These are phyloP conservation scores for Wickerhamomyces rabaulensis DNA, from an alignment of 805 yeast species.

Conservation along the genomic window DNA sequence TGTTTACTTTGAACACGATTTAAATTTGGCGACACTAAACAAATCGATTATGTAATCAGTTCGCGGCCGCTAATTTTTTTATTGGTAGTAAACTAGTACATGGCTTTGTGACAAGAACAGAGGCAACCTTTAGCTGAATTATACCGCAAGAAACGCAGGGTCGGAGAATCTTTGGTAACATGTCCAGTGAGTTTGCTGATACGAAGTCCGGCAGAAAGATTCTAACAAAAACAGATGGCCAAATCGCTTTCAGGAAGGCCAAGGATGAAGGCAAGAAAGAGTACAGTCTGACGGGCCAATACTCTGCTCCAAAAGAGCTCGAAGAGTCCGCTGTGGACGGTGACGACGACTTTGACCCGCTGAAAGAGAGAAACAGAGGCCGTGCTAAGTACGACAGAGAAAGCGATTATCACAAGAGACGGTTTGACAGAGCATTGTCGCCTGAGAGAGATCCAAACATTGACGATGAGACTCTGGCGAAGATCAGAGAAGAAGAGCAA, in stretches of 20 bases:
- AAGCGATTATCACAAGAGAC: slow-evolving; percentile 42
- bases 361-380: slow-evolving; percentile 20
- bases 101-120: no score
- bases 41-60: neutral
- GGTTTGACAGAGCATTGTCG: slow-evolving; percentile 27
- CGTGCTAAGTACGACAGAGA: slow-evolving; percentile 33
- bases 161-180: neutral
- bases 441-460: slow-evolving; percentile 26
- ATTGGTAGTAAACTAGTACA: no score
- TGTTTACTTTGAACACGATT: neutral
- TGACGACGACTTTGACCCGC: slow-evolving; percentile 26
- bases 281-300: slow-evolving; percentile 31
- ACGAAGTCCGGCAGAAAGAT: neutral
- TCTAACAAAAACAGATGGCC: neutral
- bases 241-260: neutral
- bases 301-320: slow-evolving; percentile 34
- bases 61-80: no score
- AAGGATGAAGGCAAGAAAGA: neutral
- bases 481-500: slow-evolving; percentile 34
- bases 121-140: no score
- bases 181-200: neutral
- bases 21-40: neutral
- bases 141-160: neutral
- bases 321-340: slow-evolving; percentile 23
- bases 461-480: slow-evolving; percentile 39